Base-by-base conservation (phyloP, 306 rosid genomes). In the Glycine latifolia region DNA sequence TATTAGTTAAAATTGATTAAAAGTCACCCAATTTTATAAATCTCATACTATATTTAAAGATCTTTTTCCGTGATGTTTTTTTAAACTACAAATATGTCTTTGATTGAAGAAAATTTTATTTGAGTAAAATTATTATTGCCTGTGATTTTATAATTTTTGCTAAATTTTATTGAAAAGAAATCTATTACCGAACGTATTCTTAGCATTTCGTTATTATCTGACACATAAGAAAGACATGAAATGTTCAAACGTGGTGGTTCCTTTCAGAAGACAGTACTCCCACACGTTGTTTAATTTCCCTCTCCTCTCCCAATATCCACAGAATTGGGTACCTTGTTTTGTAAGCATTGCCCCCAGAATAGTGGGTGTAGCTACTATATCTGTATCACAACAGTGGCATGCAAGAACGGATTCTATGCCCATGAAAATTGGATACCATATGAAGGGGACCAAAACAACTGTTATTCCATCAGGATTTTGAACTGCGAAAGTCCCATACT, bases 371-470 rank as follows among this genome's bases (percentile, higher is more conserved):
- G 52, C 35, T 37, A 75, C 5, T 70, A 58, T 85, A 69, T 70
- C 79, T 80, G 43, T 43, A 49, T 60, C 3, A 10, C 41, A 80
- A 85, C 11, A 85, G 85, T 35, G 8, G 52, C 85, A 71, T 81
- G 67, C 60, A 65, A 76, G 79, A 76, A 76, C 41, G 39, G 75
- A 62, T 80, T 75, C 82, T 76, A 47, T 61, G 82, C 17, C 76
- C 76, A 75, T 20, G 20, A 59, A 79, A 66, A 56, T 26, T 26
- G 31, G 31, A 26, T 26, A 26, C 31, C 31, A 26, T 65, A 54
- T 33, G 37, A 81, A 71, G 76, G 83, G 78, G 79, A 81, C 76
- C 67, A 76, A 76, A 77, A 69, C 13, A 70, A 81, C 88, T 81
- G 48, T 81, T 76, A 47, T 56, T 5, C 14, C 59, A 84, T 26